These are phyloP conservation scores for Coprinopsis strossmayeri DNA, from an alignment of 768 basidiomycete genomes.

Conservation along the genomic window DNA sequence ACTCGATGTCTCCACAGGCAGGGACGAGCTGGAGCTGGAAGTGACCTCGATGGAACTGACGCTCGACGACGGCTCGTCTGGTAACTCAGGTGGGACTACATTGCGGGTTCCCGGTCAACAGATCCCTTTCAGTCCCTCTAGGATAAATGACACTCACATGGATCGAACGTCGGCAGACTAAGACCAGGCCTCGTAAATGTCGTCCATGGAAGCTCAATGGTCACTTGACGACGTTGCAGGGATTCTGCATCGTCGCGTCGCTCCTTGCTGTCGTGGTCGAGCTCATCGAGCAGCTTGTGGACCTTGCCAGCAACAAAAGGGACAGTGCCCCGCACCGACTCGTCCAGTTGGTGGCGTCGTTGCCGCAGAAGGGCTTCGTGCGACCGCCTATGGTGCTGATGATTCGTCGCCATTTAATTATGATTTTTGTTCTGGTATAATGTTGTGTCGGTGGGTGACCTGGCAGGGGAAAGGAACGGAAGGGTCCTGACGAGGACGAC, in stretches of 20 bases:
- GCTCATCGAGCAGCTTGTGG: no score
- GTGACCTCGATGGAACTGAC: neutral
- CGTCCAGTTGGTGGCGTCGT: no score
- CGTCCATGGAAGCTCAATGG: neutral
- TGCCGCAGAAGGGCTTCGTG: conserved; percentile 5
- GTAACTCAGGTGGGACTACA: no score
- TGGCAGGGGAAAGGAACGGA: conserved; percentile 4
- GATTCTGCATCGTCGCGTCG: no score
- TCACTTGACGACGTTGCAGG: neutral
- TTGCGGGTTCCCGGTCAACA: no score
- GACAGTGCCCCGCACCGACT: no score
- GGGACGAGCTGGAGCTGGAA: neutral
- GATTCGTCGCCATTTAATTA: neutral
- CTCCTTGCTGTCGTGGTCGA: no score
- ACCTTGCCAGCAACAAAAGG: no score
- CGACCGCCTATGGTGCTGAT: neutral
- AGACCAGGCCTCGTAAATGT: neutral
- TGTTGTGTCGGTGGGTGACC: neutral
- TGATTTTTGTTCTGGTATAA: neutral
- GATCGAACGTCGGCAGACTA: neutral
- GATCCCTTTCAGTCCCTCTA: no score
- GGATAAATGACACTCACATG: no score
- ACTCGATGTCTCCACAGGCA: no score
- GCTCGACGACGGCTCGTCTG: no score
- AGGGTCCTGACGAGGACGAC: conserved; percentile 8